Conservation (phyloP, 371 early-diverging fungal genomes). For the Mortierella sp. region DNA sequence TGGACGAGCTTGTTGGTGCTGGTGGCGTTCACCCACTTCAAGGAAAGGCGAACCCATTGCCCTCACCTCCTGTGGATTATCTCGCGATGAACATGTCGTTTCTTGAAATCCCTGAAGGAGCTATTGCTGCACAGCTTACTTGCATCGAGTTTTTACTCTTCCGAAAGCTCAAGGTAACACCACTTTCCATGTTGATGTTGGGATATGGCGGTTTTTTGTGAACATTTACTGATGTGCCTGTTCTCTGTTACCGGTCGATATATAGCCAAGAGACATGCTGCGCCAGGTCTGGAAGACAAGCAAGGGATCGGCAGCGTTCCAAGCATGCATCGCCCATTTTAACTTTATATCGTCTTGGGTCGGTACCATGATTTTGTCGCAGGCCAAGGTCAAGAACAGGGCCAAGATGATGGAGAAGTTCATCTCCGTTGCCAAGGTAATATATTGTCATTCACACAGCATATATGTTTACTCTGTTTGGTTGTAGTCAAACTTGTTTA, state of each 20-base stretch:
- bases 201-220: not conserved
- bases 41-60: conserved; percentile 4
- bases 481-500: not conserved
- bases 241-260: not conserved
- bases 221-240: not conserved
- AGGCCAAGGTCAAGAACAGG: conserved; percentile 68
- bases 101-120: conserved; percentile 60
- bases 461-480: not conserved
- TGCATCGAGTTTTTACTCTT: conserved; percentile 74
- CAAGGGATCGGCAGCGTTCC: conserved; percentile 51
- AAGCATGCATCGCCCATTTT: conserved; percentile 71
- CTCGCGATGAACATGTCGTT: conserved; percentile 46
- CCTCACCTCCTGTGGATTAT: conserved; percentile 16
- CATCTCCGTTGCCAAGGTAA: conserved; percentile 72
- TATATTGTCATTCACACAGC: not conserved
- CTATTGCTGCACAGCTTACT: conserved; percentile 75
- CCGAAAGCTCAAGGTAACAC: conserved; percentile 61
- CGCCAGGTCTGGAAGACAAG: conserved; percentile 66
- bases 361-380: conserved; percentile 71
- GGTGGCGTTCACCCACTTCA: conserved; percentile 14
- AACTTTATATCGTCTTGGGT: conserved; percentile 79
- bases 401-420: conserved; percentile 75
- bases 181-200: not conserved
- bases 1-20: conserved; percentile 17
- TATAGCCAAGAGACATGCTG: conserved; percentile 68